Conservation (phyloP, 768 basidiomycete species). For the Russula sp. region DNA sequence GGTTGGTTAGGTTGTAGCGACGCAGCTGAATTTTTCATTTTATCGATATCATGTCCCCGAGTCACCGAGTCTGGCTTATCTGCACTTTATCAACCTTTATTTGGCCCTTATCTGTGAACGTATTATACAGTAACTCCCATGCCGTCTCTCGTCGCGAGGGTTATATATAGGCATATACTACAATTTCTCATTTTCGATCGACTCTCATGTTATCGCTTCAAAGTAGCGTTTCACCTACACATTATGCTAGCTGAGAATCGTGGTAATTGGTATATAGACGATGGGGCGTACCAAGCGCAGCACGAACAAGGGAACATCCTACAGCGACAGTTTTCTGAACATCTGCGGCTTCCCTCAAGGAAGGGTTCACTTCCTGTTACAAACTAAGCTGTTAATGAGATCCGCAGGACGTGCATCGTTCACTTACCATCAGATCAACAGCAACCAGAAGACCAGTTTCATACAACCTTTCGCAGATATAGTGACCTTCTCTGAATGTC, state of each 20-base stretch:
- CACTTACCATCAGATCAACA: slow-evolving; percentile 85
- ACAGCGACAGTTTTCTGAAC: slow-evolving; percentile 87
- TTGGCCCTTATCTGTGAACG: too few species aligned
- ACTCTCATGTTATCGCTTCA: slow-evolving; percentile 13
- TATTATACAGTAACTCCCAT: too few species aligned
- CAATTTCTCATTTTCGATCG: neutral
- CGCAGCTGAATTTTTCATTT: neutral
- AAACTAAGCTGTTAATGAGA: slow-evolving; percentile 12
- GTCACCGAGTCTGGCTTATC: too few species aligned
- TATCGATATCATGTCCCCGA: too few species aligned
- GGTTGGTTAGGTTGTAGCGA: neutral
- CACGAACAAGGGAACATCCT: slow-evolving; percentile 80
- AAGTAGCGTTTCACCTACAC: slow-evolving; percentile 34
- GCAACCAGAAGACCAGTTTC: slow-evolving; percentile 93
- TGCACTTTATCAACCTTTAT: too few species aligned
- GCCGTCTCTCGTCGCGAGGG: neutral
- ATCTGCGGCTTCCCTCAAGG: slow-evolving; percentile 68
- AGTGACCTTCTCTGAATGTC: slow-evolving; percentile 98
- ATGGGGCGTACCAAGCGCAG: slow-evolving; percentile 68
- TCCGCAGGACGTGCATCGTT: slow-evolving; percentile 3
- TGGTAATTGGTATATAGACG: neutral
- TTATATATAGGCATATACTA: neutral
- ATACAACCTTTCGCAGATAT: slow-evolving; percentile 88
- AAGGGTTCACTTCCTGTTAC: slow-evolving; percentile 92
- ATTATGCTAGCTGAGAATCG: neutral